These are phyloP conservation scores for Myotisia sp. DNA, from an alignment of 2,329 filamentous ascomycete species.

Conservation along the genomic window DNA sequence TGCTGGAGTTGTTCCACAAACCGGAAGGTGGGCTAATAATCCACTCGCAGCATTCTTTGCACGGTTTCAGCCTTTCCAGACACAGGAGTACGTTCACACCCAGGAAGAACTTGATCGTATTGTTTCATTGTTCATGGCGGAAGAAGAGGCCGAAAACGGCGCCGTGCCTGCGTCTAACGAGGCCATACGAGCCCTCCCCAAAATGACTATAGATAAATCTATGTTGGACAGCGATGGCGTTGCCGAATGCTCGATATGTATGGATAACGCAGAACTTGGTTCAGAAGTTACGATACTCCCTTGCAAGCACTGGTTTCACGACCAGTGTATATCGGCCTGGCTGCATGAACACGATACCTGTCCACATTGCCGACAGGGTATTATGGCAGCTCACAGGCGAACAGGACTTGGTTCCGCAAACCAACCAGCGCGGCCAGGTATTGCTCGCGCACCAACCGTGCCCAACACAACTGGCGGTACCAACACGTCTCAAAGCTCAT, in stretches of 20 bases:
- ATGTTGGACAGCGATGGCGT: constrained; percentile 55
- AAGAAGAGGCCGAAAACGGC: constrained; percentile 57
- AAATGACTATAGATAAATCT: constrained; percentile 52
- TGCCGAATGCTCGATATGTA: constrained; percentile 85
- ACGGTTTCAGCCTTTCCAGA: no score
- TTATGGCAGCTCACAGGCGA: constrained; percentile 13
- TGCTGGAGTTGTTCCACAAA: no score
- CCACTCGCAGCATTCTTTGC: no score
- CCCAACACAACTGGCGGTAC: no score
- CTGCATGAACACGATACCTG: constrained; percentile 84
- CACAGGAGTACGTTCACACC: constrained; percentile 77
- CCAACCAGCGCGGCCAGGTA: no score
- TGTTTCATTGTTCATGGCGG: constrained; percentile 76
- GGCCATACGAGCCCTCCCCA: constrained; percentile 60
- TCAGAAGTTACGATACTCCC: constrained; percentile 65
- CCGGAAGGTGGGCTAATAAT: no score
- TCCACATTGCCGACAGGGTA: constrained; percentile 41
- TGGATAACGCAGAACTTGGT: constrained; percentile 63
- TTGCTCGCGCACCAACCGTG: no score
- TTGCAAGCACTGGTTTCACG: constrained; percentile 90
- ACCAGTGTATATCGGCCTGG: constrained; percentile 68
- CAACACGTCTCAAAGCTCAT: no score
- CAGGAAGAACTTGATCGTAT: constrained; percentile 85
- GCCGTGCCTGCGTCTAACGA: constrained; percentile 65
- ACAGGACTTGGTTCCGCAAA: no score